Percentiles rank a stretch among this genome's conserved stretches.
These are phyloP conservation scores for Elsinoe perseae DNA, from an alignment of 2,329 filamentous ascomycete genomes.

Conservation along the genomic window DNA sequence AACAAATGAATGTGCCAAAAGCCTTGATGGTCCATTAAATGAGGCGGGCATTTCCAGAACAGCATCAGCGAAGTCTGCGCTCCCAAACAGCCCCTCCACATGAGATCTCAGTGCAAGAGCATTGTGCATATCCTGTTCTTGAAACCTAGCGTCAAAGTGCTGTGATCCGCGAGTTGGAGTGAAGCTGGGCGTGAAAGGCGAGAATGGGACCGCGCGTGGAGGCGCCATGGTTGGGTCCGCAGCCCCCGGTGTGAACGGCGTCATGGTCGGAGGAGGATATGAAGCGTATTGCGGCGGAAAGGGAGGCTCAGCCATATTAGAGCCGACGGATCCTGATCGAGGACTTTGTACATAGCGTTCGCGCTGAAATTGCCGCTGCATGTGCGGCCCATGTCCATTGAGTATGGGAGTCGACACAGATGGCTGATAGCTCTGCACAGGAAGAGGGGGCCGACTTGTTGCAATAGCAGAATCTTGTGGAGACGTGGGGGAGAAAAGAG, in stretches of 20 bases:
- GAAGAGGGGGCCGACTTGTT: background rate
- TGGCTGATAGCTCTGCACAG: background rate
- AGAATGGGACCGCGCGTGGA: constrained; percentile 1
- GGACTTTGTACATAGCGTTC: background rate
- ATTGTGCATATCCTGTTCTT: constrained; percentile 2
- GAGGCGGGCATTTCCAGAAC: background rate
- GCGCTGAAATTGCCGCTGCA: background rate
- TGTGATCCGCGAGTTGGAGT: background rate
- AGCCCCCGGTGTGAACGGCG: background rate
- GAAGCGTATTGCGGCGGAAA: constrained; percentile 5
- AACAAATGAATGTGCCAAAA: constrained; percentile 1
- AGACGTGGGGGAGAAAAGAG: background rate
- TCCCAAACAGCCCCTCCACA: constrained; percentile 1
- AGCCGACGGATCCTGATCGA: constrained; percentile 2
- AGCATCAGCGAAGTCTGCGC: background rate
- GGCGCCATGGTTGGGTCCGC: background rate
- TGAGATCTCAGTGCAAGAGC: constrained; percentile 3
- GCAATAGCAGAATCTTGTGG: background rate
- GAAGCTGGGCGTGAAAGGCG: constrained; percentile 5
- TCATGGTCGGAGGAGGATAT: background rate
- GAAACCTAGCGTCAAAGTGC: constrained; percentile 6
- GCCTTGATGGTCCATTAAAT: background rate
- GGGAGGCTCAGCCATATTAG: background rate
- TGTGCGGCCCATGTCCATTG: constrained; percentile 1
- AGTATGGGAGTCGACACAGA: background rate